Evolutionary conservation across 2,329 filamentous ascomycete genomes (phyloP).

Genomic region (Helotiales sp.): DNA sequence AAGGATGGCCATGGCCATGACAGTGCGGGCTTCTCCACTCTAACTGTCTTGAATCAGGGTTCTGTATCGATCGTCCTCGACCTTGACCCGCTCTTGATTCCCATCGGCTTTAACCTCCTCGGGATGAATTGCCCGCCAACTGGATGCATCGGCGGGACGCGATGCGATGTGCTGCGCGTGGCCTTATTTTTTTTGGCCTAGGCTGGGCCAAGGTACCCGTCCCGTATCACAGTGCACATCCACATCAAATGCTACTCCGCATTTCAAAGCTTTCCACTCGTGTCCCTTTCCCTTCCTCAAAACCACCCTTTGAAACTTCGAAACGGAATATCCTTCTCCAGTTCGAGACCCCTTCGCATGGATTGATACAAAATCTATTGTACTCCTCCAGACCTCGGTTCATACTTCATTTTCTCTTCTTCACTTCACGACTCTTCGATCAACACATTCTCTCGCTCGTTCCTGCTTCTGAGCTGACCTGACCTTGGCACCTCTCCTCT

Average conservation of each 20-base stretch:
- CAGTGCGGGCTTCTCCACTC: not conserved
- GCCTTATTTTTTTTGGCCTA: conserved; percentile 6
- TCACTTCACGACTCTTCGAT: not conserved
- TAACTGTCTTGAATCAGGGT: not conserved
- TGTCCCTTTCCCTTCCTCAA: not conserved
- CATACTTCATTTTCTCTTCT: not conserved
- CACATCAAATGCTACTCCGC: not conserved
- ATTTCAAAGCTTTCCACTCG: not conserved
- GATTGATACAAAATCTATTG: not conserved
- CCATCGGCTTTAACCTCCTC: not conserved
- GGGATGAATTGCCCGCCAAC: not conserved
- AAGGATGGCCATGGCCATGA: no score
- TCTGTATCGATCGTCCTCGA: not conserved
- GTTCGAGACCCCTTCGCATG: not conserved
- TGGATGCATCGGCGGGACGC: not conserved
- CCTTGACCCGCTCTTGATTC: not conserved
- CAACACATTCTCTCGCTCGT: not conserved
- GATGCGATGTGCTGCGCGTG: no score
- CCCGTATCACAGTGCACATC: not conserved
- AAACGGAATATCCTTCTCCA: not conserved
- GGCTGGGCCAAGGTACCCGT: not conserved
- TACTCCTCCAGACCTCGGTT: not conserved
- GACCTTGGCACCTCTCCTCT: conserved; percentile 3
- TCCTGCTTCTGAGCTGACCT: conserved; percentile 6
- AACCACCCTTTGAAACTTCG: not conserved